Evolutionary conservation across 2,329 filamentous ascomycete species (phyloP).

Genomic region (Colletotrichum camelliae): DNA sequence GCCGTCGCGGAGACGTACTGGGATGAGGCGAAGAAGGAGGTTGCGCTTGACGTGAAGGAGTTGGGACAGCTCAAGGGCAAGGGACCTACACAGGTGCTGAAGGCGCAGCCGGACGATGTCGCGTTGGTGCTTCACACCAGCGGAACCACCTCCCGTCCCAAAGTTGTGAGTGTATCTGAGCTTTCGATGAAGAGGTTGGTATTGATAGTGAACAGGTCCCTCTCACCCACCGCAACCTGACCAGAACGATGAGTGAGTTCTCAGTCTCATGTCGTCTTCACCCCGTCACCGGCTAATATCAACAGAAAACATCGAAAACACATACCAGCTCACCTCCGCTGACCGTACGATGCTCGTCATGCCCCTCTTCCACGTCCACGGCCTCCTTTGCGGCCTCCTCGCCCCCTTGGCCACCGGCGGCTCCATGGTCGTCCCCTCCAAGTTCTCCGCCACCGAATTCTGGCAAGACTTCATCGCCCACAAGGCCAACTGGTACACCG

Average conservation of each 20-base stretch:
- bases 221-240: slow-evolving; percentile 81
- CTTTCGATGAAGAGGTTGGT: not conserved
- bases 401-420: slow-evolving; percentile 78
- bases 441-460: slow-evolving; percentile 84
- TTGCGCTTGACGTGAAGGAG: slow-evolving; percentile 81
- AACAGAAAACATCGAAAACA: slow-evolving; percentile 75
- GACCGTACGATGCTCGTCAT: slow-evolving; percentile 89
- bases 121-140: slow-evolving; percentile 83
- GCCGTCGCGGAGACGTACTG: slow-evolving; percentile 90
- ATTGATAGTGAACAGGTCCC: slow-evolving; percentile 59
- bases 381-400: slow-evolving; percentile 82
- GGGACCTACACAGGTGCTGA: slow-evolving; percentile 42
- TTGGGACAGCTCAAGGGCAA: slow-evolving; percentile 65
- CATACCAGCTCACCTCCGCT: slow-evolving; percentile 72
- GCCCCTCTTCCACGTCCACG: slow-evolving; percentile 91
- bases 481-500: slow-evolving; percentile 89
- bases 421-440: slow-evolving; percentile 78
- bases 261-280: not conserved
- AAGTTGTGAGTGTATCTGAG: slow-evolving; percentile 64
- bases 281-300: not conserved
- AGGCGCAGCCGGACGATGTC: slow-evolving; percentile 75
- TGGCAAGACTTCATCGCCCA: slow-evolving; percentile 78
- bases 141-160: slow-evolving; percentile 84
- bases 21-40: slow-evolving; percentile 66
- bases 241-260: slow-evolving; percentile 74